Evolutionary conservation across 805 yeast genomes (phyloP), one percentile per base, ranked within the genome.

Genomic region (Wickerhamomyces silvicola): DNA sequence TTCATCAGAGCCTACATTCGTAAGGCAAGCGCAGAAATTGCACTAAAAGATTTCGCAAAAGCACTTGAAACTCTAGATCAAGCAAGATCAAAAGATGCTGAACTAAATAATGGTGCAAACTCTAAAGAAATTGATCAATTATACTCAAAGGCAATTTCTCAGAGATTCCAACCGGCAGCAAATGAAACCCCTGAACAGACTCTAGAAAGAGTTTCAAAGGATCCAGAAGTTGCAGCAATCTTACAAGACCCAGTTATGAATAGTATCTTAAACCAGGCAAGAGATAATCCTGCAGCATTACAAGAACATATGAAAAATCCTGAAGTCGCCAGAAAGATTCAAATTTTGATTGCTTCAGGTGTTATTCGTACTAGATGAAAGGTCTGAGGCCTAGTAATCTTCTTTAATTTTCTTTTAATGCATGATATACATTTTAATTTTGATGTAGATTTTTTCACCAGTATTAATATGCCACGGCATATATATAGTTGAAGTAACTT

Each of bases 241-340:
- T 68, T 92, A 62, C 86, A 82, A 57, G 96, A 88, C 56, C 96
- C 97, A 10, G 87, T 90, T 26, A 90, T 92, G 97, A 92, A 87
- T 64, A 80, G 90, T 35, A 92, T 92, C 44, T 70, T 92, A 57
- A 81, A 76, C 47, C 99, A 92, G 65, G 97, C 97, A 13, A 83
- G 81, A 59, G 84, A 77, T 38, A 83, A 92, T 57, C 98, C 98
- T 31, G 95, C 95, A 27, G 97, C 97, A 34, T 71, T 92, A 48
- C 94, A 84, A 57, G 97, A 90, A 51, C 98, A 92, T 64, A 87
- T 92, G 96, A 83, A 77, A 70, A 92, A 92, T 63, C 97, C 98
- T 24, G 94, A 78, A 39, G 83, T 92, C 31, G 75, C 78, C 54
- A 80, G 78, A 59, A 92, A 92, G 75, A 78, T 92, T 49, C 81